Percentiles rank a stretch among this genome's conserved stretches.
Evolutionary conservation across 495 filamentous ascomycete species (phyloP).

Genomic region (Aspergillus affinis): DNA sequence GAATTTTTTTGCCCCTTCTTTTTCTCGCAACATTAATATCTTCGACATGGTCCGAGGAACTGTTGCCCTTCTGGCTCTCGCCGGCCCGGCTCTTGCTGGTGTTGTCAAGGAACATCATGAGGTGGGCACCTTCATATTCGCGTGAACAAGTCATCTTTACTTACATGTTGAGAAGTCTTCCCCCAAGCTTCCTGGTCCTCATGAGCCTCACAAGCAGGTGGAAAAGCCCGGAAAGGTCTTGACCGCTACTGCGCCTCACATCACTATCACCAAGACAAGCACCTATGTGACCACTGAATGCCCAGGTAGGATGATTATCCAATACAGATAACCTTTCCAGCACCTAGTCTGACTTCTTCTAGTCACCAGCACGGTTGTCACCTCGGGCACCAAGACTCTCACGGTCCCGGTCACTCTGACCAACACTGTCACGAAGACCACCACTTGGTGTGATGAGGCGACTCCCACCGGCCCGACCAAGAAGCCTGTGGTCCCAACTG

Average conservation of each 20-base stretch:
- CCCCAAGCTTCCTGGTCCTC: neutral
- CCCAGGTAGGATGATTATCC: slow-evolving; percentile 31
- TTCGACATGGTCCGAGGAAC: slow-evolving; percentile 43
- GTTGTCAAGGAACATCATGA: slow-evolving; percentile 31
- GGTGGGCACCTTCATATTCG: neutral
- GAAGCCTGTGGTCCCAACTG: slow-evolving; percentile 14
- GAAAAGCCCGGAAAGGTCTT: slow-evolving; percentile 11
- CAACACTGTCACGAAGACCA: slow-evolving; percentile 39
- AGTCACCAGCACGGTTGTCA: slow-evolving; percentile 35
- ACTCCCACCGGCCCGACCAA: slow-evolving; percentile 9
- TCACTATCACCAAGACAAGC: slow-evolving; percentile 32
- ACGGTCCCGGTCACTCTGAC: slow-evolving; percentile 39
- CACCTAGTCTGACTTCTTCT: neutral
- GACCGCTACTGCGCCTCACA: slow-evolving; percentile 17
- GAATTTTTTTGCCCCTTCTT: slow-evolving; percentile 7
- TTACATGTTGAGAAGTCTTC: no score
- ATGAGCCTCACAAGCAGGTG: neutral
- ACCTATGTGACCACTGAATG: slow-evolving; percentile 38
- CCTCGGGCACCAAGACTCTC: slow-evolving; percentile 30
- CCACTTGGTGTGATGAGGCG: slow-evolving; percentile 29
- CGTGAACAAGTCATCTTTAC: neutral
- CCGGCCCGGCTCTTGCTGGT: slow-evolving; percentile 42
- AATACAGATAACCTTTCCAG: neutral
- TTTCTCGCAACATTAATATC: slow-evolving; percentile 17
- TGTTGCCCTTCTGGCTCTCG: slow-evolving; percentile 42